Evolutionary conservation across 306 rosid genomes (phyloP).

Genomic region (Begonia loranthoides): DNA sequence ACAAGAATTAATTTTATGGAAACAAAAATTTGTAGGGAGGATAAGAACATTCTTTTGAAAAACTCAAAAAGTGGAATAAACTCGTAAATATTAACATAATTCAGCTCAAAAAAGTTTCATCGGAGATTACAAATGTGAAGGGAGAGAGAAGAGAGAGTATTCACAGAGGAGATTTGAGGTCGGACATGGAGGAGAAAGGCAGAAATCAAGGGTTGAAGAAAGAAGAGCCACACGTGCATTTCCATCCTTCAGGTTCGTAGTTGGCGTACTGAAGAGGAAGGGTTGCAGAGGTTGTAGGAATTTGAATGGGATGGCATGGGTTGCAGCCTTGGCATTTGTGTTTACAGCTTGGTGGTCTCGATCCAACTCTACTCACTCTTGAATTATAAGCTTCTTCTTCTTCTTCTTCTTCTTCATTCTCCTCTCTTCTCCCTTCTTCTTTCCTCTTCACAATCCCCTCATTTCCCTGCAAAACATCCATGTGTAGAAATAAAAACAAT

Average conservation of each 20-base stretch:
- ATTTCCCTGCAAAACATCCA: background rate
- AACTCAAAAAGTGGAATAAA: too few relatives aligned
- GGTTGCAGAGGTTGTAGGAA: conserved; percentile 10
- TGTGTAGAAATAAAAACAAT: background rate
- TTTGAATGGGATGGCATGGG: conserved; percentile 27
- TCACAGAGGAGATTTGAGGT: too few relatives aligned
- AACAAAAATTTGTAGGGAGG: too few relatives aligned
- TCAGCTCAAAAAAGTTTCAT: too few relatives aligned
- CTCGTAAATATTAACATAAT: too few relatives aligned
- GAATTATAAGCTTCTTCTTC: conserved; percentile 3
- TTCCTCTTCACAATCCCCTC: background rate
- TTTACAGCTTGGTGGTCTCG: conserved; percentile 25
- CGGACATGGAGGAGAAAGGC: too few relatives aligned
- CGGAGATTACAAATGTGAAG: too few relatives aligned
- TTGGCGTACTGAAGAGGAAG: conserved; percentile 19
- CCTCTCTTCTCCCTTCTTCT: background rate
- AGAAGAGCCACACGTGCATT: conserved; percentile 28
- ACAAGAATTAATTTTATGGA: too few relatives aligned
- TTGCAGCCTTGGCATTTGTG: conserved; percentile 20
- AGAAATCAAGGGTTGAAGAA: conserved; percentile 17
- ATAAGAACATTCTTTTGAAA: too few relatives aligned
- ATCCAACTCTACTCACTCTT: conserved; percentile 20
- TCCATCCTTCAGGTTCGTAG: conserved; percentile 31
- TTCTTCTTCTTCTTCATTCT: background rate
- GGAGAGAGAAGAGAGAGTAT: too few relatives aligned